Base-by-base conservation (phyloP, 2,329 filamentous ascomycete genomes). In the Cyphellophora attinorum region DNA sequence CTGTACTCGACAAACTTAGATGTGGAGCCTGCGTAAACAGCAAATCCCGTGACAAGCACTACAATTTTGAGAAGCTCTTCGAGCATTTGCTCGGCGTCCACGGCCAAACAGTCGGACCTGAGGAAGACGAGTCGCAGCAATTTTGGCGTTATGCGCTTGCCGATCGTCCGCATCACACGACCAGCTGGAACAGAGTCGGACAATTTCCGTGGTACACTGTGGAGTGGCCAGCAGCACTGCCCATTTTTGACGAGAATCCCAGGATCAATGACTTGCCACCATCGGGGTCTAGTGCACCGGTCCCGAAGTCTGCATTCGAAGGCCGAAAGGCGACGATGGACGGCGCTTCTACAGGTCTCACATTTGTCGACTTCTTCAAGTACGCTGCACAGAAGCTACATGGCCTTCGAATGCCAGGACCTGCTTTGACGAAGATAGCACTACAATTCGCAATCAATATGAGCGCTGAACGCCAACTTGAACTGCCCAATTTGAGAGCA, bases 151-250 rank as follows among this genome's bases (percentile, higher is more conserved):
- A 46, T 34, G 45, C 45, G 3, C 33, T 37, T 2, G 40, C 42
- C 11, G 37, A 35, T 31, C 19, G 27, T 25, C 19, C 11, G 6
- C 28, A 19, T 14, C 33, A 15, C 38, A 33, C 21, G 25, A 29
- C 21, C n/a, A 28, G n/a, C 36, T 36, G 27, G 30, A 28, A 5
- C 33, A 19, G 33, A 29, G 27, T 4, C 33, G 27, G 14, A 14
- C 27, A 33, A 14, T 51, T 52, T 25, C 49, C 48, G 11, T 56
- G 51, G 51, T 50, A 45, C 34, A 46, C 40, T 3, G 40, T 52
- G 11, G 38, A 45, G 11, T 58, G 55, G 55, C 49, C 55, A 11
- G 35, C 39, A 19, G 54, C 51, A 32, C 38, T 58, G 5, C 55
- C 55, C 3, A 46, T 53, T 10, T 43, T 54, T 5, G 50, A 55